Evolutionary conservation across 2,329 filamentous ascomycete genomes (phyloP).

Genomic region (Trematosphaeria pertusa): DNA sequence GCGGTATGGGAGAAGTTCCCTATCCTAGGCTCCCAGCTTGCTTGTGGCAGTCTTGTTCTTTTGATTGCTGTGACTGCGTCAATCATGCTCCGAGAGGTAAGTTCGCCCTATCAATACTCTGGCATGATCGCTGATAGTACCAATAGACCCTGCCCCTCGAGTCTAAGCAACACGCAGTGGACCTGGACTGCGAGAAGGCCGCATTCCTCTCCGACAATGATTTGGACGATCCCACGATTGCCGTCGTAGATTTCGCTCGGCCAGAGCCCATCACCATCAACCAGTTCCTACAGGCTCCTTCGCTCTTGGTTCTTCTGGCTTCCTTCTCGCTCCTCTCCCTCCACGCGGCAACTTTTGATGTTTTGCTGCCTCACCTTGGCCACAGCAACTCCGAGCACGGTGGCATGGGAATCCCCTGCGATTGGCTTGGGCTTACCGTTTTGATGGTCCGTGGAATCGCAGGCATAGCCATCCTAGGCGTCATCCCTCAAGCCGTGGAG

Average conservation of each 20-base stretch:
- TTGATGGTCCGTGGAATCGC: constrained; percentile 52
- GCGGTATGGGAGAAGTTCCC: constrained; percentile 54
- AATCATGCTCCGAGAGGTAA: constrained; percentile 51
- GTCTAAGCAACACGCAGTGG: constrained; percentile 26
- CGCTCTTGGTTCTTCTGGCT: constrained; percentile 54
- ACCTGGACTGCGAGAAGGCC: constrained; percentile 54
- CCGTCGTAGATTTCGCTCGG: constrained; percentile 44
- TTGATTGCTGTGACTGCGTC: constrained; percentile 50
- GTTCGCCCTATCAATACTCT: no score
- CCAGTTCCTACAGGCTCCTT: constrained; percentile 56
- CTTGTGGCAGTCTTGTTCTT: constrained; percentile 52
- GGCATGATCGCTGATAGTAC: no score
- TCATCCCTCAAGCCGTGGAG: constrained; percentile 46
- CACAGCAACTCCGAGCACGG: constrained; percentile 54
- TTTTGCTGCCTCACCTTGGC: constrained; percentile 56
- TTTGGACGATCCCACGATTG: constrained; percentile 44
- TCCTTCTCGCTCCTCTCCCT: constrained; percentile 63
- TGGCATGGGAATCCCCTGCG: constrained; percentile 56
- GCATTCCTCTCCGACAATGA: constrained; percentile 52
- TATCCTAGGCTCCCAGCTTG: constrained; percentile 53
- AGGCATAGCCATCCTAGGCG: constrained; percentile 47
- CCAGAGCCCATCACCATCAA: constrained; percentile 53
- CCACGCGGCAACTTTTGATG: constrained; percentile 61
- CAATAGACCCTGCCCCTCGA: constrained; percentile 38
- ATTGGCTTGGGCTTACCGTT: constrained; percentile 52